Evolutionary conservation across 2,329 filamentous ascomycete species (phyloP).

Genomic region (Ophiostoma sp.): DNA sequence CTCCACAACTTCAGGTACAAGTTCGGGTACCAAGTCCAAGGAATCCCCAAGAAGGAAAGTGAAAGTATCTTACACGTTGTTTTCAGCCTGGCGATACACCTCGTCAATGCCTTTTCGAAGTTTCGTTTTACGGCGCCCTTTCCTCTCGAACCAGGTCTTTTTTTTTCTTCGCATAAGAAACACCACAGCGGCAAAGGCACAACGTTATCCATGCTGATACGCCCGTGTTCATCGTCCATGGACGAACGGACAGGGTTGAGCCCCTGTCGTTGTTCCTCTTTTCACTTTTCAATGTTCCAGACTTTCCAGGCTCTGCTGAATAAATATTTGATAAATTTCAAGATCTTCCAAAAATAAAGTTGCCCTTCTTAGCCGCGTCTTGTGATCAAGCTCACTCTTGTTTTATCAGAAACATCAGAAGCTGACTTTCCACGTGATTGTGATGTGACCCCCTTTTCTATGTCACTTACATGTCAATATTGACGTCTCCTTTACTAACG

Average conservation of each 20-base stretch:
- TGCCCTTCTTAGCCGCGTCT: neutral
- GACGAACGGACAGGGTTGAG: neutral
- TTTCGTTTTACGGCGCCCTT: neutral
- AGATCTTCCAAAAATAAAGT: neutral
- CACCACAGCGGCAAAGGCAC: neutral
- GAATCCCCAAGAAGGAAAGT: neutral
- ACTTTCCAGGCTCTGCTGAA: too few relatives aligned
- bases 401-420: neutral
- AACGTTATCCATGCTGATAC: neutral
- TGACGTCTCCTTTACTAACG: neutral
- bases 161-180: constrained; percentile 2
- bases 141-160: neutral
- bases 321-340: too few relatives aligned
- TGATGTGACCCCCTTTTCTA: neutral
- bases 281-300: neutral
- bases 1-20: constrained; percentile 3
- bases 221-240: too few relatives aligned
- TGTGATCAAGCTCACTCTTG: too few relatives aligned
- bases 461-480: neutral
- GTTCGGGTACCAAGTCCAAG: neutral
- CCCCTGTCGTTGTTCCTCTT: neutral
- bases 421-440: neutral
- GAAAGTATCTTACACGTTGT: neutral
- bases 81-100: neutral
- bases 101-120: neutral